Conservation (phyloP, 805 yeast species). For the Yarrowia osloensis region DNA sequence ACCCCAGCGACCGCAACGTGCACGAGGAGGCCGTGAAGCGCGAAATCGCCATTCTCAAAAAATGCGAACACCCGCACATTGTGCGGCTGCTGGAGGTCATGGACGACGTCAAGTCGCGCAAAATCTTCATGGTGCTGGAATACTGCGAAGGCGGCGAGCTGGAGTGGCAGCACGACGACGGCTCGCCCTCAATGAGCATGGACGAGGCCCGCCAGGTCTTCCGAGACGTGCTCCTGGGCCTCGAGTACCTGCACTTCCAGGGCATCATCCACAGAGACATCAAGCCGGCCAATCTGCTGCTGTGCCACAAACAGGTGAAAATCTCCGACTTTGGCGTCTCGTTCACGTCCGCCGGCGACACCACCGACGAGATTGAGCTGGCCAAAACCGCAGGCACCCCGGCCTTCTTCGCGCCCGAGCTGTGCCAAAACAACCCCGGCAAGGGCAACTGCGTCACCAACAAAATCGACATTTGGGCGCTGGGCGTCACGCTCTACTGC, state of each 20-base stretch:
- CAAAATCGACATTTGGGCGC: conserved; percentile 96
- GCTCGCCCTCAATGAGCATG: conserved; percentile 13
- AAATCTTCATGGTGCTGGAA: conserved; percentile 87
- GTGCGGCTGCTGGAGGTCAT: conserved; percentile 82
- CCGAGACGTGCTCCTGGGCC: conserved; percentile 80
- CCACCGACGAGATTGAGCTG: conserved; percentile 77
- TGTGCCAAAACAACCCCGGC: conserved; percentile 32
- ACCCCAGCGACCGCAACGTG: conserved; percentile 42
- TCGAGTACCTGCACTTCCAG: conserved; percentile 84
- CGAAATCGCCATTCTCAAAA: conserved; percentile 92
- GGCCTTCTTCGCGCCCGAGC: conserved; percentile 90
- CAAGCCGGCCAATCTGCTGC: conserved; percentile 85
- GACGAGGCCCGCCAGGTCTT: conserved; percentile 53
- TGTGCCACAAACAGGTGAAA: conserved; percentile 70
- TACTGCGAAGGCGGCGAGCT: conserved; percentile 90
- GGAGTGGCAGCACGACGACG: conserved; percentile 39
- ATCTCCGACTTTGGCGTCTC: conserved; percentile 95
- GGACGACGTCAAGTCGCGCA: conserved; percentile 80
- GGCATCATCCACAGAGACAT: conserved; percentile 94
- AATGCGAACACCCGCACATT: conserved; percentile 90
- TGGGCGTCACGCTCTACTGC: conserved; percentile 90
- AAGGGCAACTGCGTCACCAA: conserved; percentile 58
- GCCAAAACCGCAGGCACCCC: conserved; percentile 58
- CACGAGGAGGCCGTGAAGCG: conserved; percentile 70
- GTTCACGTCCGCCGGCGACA: conserved; percentile 53